phyloP scores from a whole-genome alignment of 1,284 basidiomycete species.

The Vanrija humicola region DNA sequence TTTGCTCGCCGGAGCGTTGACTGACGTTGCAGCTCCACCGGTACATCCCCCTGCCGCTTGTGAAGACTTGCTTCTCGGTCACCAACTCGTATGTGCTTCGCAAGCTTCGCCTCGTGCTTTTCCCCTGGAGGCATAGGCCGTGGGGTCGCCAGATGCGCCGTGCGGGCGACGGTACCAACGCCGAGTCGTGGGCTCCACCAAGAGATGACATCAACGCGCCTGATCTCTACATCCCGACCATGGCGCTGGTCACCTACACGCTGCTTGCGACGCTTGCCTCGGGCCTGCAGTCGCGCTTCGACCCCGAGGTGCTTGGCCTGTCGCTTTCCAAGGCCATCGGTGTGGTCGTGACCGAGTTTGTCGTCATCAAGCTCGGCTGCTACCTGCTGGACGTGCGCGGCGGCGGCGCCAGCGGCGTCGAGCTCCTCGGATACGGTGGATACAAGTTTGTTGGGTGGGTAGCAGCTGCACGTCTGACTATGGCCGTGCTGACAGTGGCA shows the following conservation, averaged over 20 bases:
- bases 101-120: slow-evolving; percentile 85
- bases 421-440: slow-evolving; percentile 70
- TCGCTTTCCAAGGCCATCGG: slow-evolving; percentile 76
- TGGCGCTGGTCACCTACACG: slow-evolving; percentile 96
- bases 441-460: slow-evolving; percentile 94
- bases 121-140: slow-evolving; percentile 89
- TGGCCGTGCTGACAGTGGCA: slow-evolving; percentile 7
- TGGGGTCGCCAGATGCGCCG: slow-evolving; percentile 67
- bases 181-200: slow-evolving; percentile 76
- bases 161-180: slow-evolving; percentile 51
- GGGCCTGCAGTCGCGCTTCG: slow-evolving; percentile 77
- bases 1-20: neutral
- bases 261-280: slow-evolving; percentile 79
- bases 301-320: slow-evolving; percentile 84
- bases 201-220: slow-evolving; percentile 94
- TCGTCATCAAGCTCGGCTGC: slow-evolving; percentile 82
- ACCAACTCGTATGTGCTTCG: slow-evolving; percentile 92
- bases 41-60: slow-evolving; percentile 64
- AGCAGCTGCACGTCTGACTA: too few species aligned
- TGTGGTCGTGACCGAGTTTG: slow-evolving; percentile 79
- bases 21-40: slow-evolving; percentile 63
- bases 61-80: slow-evolving; percentile 96
- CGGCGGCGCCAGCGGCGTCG: slow-evolving; percentile 61
- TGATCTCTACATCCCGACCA: slow-evolving; percentile 92
- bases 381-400: slow-evolving; percentile 83